A percentile compares a stretch with the other conserved stretches of the same genome.
phyloP scores from a whole-genome alignment of 1,284 basidiomycete species.

The Lentinula novae-zelandiae region DNA sequence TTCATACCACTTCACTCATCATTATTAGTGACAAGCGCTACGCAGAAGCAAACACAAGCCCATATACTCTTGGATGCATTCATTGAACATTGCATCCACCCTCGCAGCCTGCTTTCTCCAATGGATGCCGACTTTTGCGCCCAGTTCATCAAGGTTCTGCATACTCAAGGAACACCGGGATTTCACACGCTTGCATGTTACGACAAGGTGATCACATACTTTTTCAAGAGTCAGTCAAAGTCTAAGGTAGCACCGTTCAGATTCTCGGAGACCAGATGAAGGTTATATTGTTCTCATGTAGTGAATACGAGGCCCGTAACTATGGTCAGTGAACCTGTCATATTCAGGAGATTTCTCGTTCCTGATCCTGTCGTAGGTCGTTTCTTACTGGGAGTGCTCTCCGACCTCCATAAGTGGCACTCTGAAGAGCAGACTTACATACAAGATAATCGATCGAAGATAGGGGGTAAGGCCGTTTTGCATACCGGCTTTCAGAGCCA shows the following conservation, averaged over 20 bases:
- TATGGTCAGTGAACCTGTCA: conserved; percentile 57
- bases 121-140: conserved; percentile 96
- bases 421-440: conserved; percentile 61
- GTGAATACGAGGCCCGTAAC: conserved; percentile 94
- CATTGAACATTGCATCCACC: conserved; percentile 90
- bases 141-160: conserved; percentile 86
- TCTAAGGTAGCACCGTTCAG: conserved; percentile 33
- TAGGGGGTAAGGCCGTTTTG: conserved; percentile 57
- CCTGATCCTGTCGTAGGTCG: conserved; percentile 49
- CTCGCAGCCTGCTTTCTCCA: conserved; percentile 87
- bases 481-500: conserved; percentile 65
- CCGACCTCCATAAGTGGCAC: conserved; percentile 77
- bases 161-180: conserved; percentile 80
- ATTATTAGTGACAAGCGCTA: conserved; percentile 28
- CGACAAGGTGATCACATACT: conserved; percentile 58
- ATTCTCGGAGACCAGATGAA: conserved; percentile 83
- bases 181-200: conserved; percentile 88
- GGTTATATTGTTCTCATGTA: conserved; percentile 86
- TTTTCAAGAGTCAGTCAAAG: background rate
- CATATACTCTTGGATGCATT: conserved; percentile 55
- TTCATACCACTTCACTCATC: conserved; percentile 9
- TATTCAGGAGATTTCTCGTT: conserved; percentile 8
- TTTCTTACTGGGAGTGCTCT: conserved; percentile 78
- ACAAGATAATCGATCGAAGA: conserved; percentile 65
- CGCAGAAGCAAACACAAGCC: conserved; percentile 33